Evolutionary conservation across 139 green algal genomes (phyloP).

Genomic region (Chlamydomonas incerta): DNA sequence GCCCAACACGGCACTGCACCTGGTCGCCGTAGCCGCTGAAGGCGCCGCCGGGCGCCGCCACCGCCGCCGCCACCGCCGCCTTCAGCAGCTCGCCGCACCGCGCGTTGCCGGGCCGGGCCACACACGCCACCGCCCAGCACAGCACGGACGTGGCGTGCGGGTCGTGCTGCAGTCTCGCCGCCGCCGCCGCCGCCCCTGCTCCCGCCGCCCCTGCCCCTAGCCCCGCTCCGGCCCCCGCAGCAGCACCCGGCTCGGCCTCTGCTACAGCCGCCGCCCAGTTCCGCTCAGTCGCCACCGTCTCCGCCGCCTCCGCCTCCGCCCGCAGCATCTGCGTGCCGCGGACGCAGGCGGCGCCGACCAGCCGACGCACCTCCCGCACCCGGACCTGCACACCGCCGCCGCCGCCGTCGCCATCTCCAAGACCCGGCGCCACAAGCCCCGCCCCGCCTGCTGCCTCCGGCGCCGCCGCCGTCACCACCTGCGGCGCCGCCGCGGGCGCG

Average conservation of each 20-base stretch:
- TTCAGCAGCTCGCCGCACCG: neutral
- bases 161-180: neutral
- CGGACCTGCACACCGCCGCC: neutral
- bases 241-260: no score
- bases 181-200: no score
- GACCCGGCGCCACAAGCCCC: no score
- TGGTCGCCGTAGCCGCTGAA: neutral
- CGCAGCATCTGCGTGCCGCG: neutral
- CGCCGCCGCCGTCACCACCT: neutral
- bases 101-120: neutral
- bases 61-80: slow-evolving; percentile 9
- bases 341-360: neutral
- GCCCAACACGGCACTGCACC: no score
- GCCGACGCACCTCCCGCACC: neutral
- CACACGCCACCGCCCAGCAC: neutral
- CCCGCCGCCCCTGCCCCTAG: no score
- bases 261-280: no score
- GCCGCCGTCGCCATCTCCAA: no score
- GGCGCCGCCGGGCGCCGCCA: neutral
- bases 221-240: no score
- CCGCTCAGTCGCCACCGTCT: no score
- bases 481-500: no score
- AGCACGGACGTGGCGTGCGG: slow-evolving; percentile 10
- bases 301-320: neutral
- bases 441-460: neutral